phyloP scores from a whole-genome alignment of 345 rosid species.

The Syzygium aromaticum region DNA sequence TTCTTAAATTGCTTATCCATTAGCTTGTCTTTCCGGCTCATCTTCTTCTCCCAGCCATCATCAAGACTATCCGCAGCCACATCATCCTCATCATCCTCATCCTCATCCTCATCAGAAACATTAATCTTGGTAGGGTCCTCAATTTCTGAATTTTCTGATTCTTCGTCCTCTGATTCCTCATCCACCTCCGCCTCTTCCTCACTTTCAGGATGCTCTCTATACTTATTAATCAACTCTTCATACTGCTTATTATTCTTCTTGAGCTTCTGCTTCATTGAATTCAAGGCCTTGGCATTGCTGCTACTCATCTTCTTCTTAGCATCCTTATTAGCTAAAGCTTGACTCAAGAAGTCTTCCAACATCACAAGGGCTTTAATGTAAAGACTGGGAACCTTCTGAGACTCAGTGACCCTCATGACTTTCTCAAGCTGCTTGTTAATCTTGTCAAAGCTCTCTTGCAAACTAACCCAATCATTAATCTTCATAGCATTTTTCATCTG shows the following conservation, averaged over 20 bases:
- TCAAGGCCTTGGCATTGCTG: constrained; percentile 92
- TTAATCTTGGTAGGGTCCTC: constrained; percentile 44
- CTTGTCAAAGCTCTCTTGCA: constrained; percentile 84
- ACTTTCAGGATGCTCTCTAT: constrained; percentile 61
- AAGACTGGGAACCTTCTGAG: constrained; percentile 54
- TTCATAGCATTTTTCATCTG: constrained; percentile 94
- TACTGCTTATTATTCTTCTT: constrained; percentile 86
- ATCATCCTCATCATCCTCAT: constrained; percentile 20
- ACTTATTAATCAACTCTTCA: constrained; percentile 69
- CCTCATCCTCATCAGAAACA: constrained; percentile 32
- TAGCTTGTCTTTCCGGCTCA: constrained; percentile 69
- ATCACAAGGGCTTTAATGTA: constrained; percentile 79
- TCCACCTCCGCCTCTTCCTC: constrained; percentile 52
- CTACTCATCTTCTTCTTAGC: constrained; percentile 97
- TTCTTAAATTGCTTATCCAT: constrained; percentile 64
- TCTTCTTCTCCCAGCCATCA: constrained; percentile 67
- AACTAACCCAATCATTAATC: constrained; percentile 90
- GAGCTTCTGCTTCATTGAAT: constrained; percentile 89
- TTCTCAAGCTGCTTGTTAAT: constrained; percentile 92
- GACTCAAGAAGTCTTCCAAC: constrained; percentile 82
- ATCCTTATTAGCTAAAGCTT: constrained; percentile 86
- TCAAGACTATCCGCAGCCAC: constrained; percentile 4
- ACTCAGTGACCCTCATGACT: constrained; percentile 76
- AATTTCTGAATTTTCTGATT: constrained; percentile 25
- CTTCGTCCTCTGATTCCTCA: constrained; percentile 43